phyloP scores from a whole-genome alignment of 257 asterid genomes.

The Rubia yunnanensis region DNA sequence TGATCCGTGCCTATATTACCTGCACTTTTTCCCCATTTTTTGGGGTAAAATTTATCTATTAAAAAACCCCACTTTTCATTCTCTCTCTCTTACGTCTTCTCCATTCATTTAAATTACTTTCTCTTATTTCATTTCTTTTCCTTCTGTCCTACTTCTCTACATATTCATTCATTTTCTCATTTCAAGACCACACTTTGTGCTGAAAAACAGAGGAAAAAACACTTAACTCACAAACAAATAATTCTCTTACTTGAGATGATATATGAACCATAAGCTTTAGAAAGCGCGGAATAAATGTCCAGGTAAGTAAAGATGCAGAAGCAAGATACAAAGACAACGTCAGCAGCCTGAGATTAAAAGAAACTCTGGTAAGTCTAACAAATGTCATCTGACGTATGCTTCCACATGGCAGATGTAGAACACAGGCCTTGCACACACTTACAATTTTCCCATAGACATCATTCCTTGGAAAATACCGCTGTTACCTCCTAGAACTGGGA shows the following conservation, averaged over 20 bases:
- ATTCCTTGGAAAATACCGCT: conserved; percentile 83
- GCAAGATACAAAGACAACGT: conserved; percentile 55
- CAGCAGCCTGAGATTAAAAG: conserved; percentile 50
- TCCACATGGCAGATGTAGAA: conserved; percentile 7
- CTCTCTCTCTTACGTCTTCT: background rate
- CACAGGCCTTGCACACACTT: conserved; percentile 19
- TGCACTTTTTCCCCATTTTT: too few species aligned
- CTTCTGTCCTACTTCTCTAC: background rate
- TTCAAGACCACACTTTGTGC: background rate
- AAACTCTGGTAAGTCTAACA: background rate
- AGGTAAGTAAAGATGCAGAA: conserved; percentile 64
- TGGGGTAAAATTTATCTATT: too few species aligned
- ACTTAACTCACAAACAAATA: conserved; percentile 5
- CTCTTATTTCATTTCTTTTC: too few species aligned
- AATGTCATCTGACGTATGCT: background rate
- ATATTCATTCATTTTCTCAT: background rate
- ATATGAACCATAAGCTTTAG: conserved; percentile 77
- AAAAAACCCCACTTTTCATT: too few species aligned
- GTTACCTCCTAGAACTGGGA: conserved; percentile 86
- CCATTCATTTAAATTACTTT: background rate
- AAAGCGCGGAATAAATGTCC: conserved; percentile 80
- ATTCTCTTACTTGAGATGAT: conserved; percentile 72
- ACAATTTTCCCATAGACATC: conserved; percentile 85
- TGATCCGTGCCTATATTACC: too few species aligned
- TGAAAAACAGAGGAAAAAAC: background rate